These are phyloP conservation scores for Monosiga brevicollis DNA, from an alignment of 78 protist species.

Conservation along the genomic window DNA sequence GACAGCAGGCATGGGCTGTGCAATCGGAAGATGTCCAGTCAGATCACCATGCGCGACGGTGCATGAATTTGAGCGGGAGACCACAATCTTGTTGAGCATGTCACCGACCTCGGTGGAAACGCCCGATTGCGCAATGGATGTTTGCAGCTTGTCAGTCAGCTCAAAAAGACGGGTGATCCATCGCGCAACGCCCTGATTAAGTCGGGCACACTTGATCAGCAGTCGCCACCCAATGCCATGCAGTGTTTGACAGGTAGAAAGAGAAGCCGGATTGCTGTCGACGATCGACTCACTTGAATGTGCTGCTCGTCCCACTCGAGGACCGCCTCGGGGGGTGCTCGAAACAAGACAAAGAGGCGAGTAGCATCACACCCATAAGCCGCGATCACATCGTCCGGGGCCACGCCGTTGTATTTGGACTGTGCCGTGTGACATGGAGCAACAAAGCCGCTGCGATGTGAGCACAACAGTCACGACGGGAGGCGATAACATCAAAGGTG, in stretches of 20 bases:
- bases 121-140: too few species aligned
- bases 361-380: constrained; percentile 32
- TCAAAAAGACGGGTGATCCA: too few species aligned
- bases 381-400: constrained; percentile 32
- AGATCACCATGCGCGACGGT: too few species aligned
- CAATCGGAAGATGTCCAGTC: background rate
- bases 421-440: constrained; percentile 68
- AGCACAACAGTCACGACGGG: background rate
- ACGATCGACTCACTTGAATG: background rate
- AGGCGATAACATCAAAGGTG: background rate
- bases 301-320: constrained; percentile 53
- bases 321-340: constrained; percentile 63
- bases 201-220: background rate
- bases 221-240: background rate
- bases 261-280: constrained; percentile 36
- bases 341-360: constrained; percentile 57
- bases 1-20: background rate
- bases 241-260: background rate
- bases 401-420: constrained; percentile 76
- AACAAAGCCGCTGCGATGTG: constrained; percentile 4
- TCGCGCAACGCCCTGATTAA: background rate
- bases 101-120: too few species aligned
- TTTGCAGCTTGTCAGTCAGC: too few species aligned
- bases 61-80: too few species aligned
- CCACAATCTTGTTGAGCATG: too few species aligned